Conservation (phyloP, 176 grass and related monocot genomes). For the Musa troglodytarum region DNA sequence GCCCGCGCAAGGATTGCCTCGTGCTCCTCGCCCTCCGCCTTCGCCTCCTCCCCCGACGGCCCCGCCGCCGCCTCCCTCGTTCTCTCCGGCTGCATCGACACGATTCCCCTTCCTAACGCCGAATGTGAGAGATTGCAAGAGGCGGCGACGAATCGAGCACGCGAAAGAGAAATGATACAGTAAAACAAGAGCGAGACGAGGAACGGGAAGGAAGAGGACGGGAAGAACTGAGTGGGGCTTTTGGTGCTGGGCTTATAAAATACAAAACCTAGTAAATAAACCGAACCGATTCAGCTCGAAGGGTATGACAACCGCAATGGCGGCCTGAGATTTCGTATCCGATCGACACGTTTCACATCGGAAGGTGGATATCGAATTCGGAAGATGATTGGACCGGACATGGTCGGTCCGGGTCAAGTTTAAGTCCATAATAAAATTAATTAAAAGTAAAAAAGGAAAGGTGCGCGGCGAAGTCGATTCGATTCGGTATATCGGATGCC, state of each 20-base stretch:
- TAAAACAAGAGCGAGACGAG: background rate
- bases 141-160: background rate
- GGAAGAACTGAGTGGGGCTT: background rate
- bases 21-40: slow-evolving; percentile 26
- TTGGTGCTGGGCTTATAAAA: background rate
- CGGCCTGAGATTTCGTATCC: background rate
- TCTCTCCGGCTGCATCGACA: background rate
- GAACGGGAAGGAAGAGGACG: background rate
- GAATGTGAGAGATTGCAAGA: slow-evolving; percentile 1
- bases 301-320: too few species aligned
- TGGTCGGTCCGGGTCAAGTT: background rate
- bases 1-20: slow-evolving; percentile 48
- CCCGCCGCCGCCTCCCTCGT: background rate
- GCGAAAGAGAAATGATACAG: too few species aligned
- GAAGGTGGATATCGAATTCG: background rate
- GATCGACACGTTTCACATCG: background rate
- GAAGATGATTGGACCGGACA: background rate
- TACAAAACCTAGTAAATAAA: background rate
- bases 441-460: background rate
- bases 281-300: background rate
- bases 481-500: background rate
- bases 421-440: background rate
- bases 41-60: background rate
- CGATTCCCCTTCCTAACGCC: slow-evolving; percentile 14
- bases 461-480: background rate